Base-by-base conservation (phyloP, 495 filamentous ascomycete genomes). In the Bryoglossum gracile region DNA sequence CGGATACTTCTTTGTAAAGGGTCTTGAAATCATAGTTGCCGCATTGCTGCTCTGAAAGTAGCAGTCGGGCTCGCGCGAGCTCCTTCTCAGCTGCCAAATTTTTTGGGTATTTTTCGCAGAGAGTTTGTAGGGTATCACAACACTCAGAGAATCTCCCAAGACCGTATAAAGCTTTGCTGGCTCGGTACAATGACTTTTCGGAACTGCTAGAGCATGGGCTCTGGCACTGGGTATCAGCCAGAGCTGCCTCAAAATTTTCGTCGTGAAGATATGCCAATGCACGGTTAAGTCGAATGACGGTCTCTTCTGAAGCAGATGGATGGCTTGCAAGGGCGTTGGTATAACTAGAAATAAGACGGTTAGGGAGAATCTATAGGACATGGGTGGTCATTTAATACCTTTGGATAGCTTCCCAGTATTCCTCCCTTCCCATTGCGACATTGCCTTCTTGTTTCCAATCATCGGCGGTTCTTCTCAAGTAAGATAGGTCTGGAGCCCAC, bases 181-280 rank as follows among this genome's bases (percentile, higher is more conserved):
- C 65, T 18, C 72, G 64, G 49, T 68, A 72, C 9, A 75, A 59
- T 0, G 62, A 68, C 49, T 77, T 77, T 48, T 74, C 68, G 25
- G 65, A 22, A 62, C 0, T 63, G 58, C 18, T 56, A 38, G 37
- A 16, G 26, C 5, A 50, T 30, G 23, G 26, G 56, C 26, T 61
- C 44, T 10, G 56, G 51, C 21, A 46, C 50, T 41, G 45, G 53
- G 4, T 57, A 48, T 69, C 63, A 6, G 32, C 24, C 43, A 60
- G 58, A 11, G 62, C 61, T 43, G 59, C 57, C 14, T 68, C 65
- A 2, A 62, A 48, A 41, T 62, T 54, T n/a, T 51, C 49, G 3
- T 59, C 38, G 9, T 56, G 37, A 32, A 78, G 59, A 24, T 58
- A 68, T 3, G 65, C 60, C 17, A 74, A 66, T 0, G 74, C 61